Percentiles rank a stretch among this genome's conserved stretches.
These are phyloP conservation scores for Trichocomaceae sp. DNA, from an alignment of 2,329 filamentous ascomycete genomes.

Conservation along the genomic window DNA sequence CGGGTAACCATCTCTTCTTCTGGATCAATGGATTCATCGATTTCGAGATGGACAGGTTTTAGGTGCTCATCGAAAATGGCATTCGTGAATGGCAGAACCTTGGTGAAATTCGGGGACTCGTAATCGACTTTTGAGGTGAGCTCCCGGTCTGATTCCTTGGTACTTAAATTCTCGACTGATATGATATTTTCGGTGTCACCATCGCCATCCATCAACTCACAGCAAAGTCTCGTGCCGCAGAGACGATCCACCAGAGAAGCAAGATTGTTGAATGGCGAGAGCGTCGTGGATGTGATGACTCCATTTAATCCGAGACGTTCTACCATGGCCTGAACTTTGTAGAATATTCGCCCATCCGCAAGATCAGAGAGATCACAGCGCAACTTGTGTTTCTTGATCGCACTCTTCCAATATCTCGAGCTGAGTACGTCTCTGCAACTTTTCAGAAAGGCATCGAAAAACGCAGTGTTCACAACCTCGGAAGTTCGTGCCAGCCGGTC, in stretches of 20 bases:
- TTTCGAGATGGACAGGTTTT: background rate
- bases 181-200: background rate
- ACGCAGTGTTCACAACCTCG: background rate
- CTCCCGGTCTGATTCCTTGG: background rate
- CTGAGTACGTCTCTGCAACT: background rate
- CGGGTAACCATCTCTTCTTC: background rate
- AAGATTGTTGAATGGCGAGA: background rate
- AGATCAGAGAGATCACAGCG: background rate
- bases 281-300: background rate
- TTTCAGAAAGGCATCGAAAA: background rate
- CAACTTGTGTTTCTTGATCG: background rate
- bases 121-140: background rate
- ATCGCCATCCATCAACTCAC: background rate
- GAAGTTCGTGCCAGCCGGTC: background rate
- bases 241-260: background rate
- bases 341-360: background rate
- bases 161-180: background rate
- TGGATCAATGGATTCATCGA: background rate
- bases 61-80: constrained; percentile 4
- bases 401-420: background rate
- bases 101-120: background rate
- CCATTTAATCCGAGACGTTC: background rate
- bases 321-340: background rate
- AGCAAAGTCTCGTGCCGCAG: background rate
- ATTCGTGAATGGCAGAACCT: constrained; percentile 1